Percentiles rank a stretch among this genome's conserved stretches.
These are phyloP conservation scores for Apiotrichum mycotoxinovorans DNA, from an alignment of 1,284 basidiomycete genomes.

Conservation along the genomic window DNA sequence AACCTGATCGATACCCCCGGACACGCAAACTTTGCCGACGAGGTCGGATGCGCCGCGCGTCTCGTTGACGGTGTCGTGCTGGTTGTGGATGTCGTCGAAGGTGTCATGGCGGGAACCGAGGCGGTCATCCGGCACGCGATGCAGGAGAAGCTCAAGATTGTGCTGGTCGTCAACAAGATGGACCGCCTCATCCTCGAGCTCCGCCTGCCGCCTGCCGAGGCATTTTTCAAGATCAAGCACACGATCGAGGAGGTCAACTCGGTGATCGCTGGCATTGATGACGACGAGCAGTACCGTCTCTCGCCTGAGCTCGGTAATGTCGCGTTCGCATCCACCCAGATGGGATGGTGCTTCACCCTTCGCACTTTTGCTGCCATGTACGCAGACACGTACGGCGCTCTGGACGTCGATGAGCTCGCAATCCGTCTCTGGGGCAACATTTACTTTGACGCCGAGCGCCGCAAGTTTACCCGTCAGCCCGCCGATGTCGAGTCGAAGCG, in stretches of 20 bases:
- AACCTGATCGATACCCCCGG: conserved; percentile 97
- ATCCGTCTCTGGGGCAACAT: conserved; percentile 97
- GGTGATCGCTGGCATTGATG: conserved; percentile 85
- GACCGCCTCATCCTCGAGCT: conserved; percentile 95
- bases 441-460: conserved; percentile 75
- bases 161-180: conserved; percentile 95
- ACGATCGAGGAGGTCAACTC: conserved; percentile 98
- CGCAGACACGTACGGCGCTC: conserved; percentile 67
- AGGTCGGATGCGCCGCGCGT: conserved; percentile 82
- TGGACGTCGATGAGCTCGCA: conserved; percentile 61
- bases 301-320: conserved; percentile 96
- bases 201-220: conserved; percentile 89
- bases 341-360: conserved; percentile 97
- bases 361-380: conserved; percentile 95
- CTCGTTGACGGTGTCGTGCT: conserved; percentile 90
- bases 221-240: conserved; percentile 98
- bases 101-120: conserved; percentile 89
- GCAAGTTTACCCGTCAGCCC: conserved; percentile 85
- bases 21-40: conserved; percentile 96
- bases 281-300: conserved; percentile 77
- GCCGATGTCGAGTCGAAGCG: conserved; percentile 75
- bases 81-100: conserved; percentile 94
- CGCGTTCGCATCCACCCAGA: conserved; percentile 92
- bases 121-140: conserved; percentile 79
- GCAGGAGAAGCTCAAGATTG: conserved; percentile 84